These are phyloP conservation scores for Ganoderma meredithae DNA, from an alignment of 1,284 basidiomycete genomes.

Conservation along the genomic window DNA sequence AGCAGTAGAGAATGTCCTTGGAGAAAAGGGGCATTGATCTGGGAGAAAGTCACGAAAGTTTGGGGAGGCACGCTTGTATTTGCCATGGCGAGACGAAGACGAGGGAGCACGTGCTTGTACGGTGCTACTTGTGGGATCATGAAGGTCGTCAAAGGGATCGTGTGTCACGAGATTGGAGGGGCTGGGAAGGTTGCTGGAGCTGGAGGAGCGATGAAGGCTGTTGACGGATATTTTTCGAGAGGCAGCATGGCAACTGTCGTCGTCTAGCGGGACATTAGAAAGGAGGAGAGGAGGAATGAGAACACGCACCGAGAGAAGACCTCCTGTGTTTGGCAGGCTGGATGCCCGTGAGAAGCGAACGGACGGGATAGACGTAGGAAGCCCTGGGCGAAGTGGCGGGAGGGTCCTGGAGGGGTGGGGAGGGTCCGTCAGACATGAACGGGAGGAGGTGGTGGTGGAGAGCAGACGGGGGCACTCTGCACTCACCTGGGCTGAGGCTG, in stretches of 20 bases:
- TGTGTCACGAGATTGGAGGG: background rate
- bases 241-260: background rate
- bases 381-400: conserved; percentile 7
- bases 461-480: background rate
- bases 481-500: background rate
- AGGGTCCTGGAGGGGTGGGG: background rate
- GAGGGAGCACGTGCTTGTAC: background rate
- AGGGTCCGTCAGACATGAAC: conserved; percentile 14
- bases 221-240: background rate
- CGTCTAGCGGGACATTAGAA: conserved; percentile 21
- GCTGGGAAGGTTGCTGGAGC: background rate
- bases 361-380: conserved; percentile 44
- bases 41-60: conserved; percentile 41
- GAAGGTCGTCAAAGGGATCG: background rate
- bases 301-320: background rate
- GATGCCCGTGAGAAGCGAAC: conserved; percentile 43
- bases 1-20: conserved; percentile 34
- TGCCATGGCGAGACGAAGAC: background rate
- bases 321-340: conserved; percentile 45
- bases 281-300: conserved; percentile 11
- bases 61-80: conserved; percentile 14
- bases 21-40: conserved; percentile 34
- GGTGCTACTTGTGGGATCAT: background rate
- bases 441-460: conserved; percentile 3
- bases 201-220: background rate